These are phyloP conservation scores for Cyclocybe cylindracea DNA, from an alignment of 768 basidiomycete genomes.

Conservation along the genomic window DNA sequence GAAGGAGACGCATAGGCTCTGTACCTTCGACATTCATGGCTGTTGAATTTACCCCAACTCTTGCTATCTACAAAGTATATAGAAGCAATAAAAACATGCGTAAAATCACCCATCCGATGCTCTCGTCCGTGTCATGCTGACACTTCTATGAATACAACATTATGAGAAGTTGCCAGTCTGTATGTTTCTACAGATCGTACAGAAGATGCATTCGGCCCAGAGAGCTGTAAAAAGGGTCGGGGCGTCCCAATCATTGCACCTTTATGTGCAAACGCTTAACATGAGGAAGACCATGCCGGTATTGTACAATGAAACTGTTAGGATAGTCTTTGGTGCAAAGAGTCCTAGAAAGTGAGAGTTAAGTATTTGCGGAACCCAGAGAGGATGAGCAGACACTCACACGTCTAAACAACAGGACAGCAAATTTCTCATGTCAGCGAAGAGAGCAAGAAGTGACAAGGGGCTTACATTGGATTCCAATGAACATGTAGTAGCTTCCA, in stretches of 20 bases:
- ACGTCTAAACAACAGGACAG: constrained; percentile 31
- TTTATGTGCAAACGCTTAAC: constrained; percentile 32
- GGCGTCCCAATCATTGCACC: too few relatives aligned
- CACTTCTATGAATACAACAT: too few relatives aligned
- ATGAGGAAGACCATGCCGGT: constrained; percentile 49
- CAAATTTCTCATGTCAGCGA: constrained; percentile 2
- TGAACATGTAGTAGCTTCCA: constrained; percentile 53
- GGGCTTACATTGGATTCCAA: constrained; percentile 51
- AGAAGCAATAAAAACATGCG: neutral
- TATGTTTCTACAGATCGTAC: too few relatives aligned
- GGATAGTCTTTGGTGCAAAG: constrained; percentile 64
- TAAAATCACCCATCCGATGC: too few relatives aligned
- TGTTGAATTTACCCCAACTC: neutral
- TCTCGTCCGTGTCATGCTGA: too few relatives aligned
- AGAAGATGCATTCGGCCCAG: too few relatives aligned
- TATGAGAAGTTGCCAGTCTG: too few relatives aligned
- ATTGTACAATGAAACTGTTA: constrained; percentile 44
- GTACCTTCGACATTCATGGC: neutral
- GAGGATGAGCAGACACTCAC: constrained; percentile 32
- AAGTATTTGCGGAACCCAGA: constrained; percentile 1
- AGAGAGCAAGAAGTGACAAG: neutral
- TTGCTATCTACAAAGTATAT: neutral
- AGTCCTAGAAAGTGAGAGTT: constrained; percentile 35
- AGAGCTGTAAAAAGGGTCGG: too few relatives aligned
- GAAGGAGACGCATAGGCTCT: constrained; percentile 24